Percentiles rank a stretch among this genome's conserved stretches.
phyloP scores from a whole-genome alignment of 306 rosid genomes.

The Rosa lucieae region DNA sequence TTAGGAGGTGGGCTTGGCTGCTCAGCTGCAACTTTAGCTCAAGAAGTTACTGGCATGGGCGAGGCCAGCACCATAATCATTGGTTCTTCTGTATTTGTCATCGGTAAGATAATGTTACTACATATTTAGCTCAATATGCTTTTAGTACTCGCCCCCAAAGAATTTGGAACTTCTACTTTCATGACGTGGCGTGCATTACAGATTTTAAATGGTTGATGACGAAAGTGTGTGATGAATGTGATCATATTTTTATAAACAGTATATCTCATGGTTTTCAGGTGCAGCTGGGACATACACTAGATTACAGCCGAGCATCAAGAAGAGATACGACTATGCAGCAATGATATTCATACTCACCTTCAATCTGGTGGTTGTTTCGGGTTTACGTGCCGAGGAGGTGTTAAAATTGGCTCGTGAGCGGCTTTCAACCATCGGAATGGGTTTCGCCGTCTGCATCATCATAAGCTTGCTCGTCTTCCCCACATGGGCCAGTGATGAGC shows the following conservation, averaged over 20 bases:
- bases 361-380: slow-evolving; percentile 78
- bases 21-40: slow-evolving; percentile 59
- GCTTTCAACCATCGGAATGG: slow-evolving; percentile 59
- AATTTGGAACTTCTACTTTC: slow-evolving; percentile 8
- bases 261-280: slow-evolving; percentile 38
- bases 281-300: slow-evolving; percentile 55
- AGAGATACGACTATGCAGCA: slow-evolving; percentile 75
- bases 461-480: slow-evolving; percentile 68
- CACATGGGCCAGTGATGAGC: slow-evolving; percentile 84
- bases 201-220: slow-evolving; percentile 1
- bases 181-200: slow-evolving; percentile 5
- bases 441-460: slow-evolving; percentile 59
- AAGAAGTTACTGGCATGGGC: slow-evolving; percentile 53
- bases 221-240: neutral
- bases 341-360: slow-evolving; percentile 75
- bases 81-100: slow-evolving; percentile 48
- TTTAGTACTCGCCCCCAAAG: neutral
- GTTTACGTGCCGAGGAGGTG: slow-evolving; percentile 47
- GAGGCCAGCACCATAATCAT: slow-evolving; percentile 54
- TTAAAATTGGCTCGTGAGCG: slow-evolving; percentile 66
- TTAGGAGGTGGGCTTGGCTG: slow-evolving; percentile 81
- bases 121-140: neutral
- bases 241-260: neutral
- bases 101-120: slow-evolving; percentile 40
- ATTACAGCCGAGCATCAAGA: slow-evolving; percentile 58